Evolutionary conservation across 2,329 filamentous ascomycete species (phyloP).

Genomic region (Apiospora pterosperma): DNA sequence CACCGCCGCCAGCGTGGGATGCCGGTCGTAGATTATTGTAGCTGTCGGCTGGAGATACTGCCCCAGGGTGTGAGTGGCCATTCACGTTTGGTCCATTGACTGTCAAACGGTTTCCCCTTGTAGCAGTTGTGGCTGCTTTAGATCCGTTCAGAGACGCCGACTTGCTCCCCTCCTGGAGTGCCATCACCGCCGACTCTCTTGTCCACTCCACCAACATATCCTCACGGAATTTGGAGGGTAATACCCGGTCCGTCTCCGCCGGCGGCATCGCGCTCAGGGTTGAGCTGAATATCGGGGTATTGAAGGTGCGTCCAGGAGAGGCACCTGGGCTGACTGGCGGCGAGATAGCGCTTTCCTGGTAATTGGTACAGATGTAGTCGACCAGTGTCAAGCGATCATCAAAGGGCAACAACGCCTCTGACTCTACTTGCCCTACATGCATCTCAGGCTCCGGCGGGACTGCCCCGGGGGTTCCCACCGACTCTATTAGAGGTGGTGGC

Average conservation of each 20-base stretch:
- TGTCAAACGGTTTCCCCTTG: conserved; percentile 53
- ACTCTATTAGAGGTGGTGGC: conserved; percentile 62
- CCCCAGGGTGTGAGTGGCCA: conserved; percentile 35
- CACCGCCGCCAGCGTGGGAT: conserved; percentile 34
- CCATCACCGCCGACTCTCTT: conserved; percentile 67
- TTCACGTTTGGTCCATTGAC: conserved; percentile 46
- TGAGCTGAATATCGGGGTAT: conserved; percentile 57
- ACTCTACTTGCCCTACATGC: conserved; percentile 53
- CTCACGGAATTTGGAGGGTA: conserved; percentile 67
- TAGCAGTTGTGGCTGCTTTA: conserved; percentile 57
- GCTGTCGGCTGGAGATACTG: conserved; percentile 45
- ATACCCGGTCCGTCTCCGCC: conserved; percentile 42
- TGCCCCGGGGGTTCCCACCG: conserved; percentile 53
- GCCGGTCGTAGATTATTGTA: conserved; percentile 48
- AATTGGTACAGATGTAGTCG: conserved; percentile 69
- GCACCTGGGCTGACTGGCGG: conserved; percentile 67
- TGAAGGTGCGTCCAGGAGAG: conserved; percentile 64
- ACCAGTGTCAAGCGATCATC: conserved; percentile 70
- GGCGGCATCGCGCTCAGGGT: conserved; percentile 37
- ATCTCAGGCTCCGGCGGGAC: conserved; percentile 41
- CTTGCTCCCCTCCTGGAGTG: conserved; percentile 66
- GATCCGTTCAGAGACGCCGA: conserved; percentile 76
- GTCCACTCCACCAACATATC: conserved; percentile 80
- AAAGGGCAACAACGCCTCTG: conserved; percentile 68
- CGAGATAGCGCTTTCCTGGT: conserved; percentile 59